Evolutionary conservation across 2,329 filamentous ascomycete species (phyloP), one percentile per base, ranked within the genome.

Genomic region (Cladorrhinum sp.): DNA sequence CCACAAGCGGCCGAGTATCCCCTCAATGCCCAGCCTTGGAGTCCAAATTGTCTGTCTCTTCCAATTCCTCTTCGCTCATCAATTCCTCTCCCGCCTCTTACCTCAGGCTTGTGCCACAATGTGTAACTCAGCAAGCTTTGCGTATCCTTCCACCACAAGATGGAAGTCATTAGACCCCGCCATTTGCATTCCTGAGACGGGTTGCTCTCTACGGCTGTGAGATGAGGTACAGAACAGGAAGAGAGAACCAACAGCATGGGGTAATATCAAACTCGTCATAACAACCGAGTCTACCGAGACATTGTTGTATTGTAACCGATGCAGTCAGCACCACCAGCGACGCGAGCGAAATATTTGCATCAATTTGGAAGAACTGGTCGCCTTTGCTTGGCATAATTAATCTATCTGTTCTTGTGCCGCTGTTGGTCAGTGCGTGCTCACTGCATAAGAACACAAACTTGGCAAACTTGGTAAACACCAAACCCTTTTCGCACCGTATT

Each of bases 1-100:
- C 64, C 64, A 62, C 65, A 64, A 64, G 61, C 57, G 53, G 53
- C 55, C 57, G 29, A 57, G 49, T 55, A 25, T 62, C 52, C 25
- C 48, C 49, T 24, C 41, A 29, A 36, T 54, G 58, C 55, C 56
- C 49, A 51, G 58, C 50, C 38, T 41, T 27, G 32, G 57, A 50
- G 53, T 48, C 50, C 50, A 24, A 53, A n/a, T 25, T 32, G 41
- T 27, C n/a, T 36, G 18, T 18, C 20, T 23, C n/a, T 9, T 10
- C n/a, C 36, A 50, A 38, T 18, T 49, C 55, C 41, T 18, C 18
- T 23, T 36, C 23, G n/a, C 52, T 7, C 22, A 24, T 54, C 36
- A 10, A 22, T 55, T 48, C 16, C 7, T 48, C 41, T 7, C 22
- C 20, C 49, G 24, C n/a, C 22, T 27, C 49, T 27, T 24, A 6